phyloP scores from a whole-genome alignment of 75 land plant species.

The Cupressus sempervirens region DNA sequence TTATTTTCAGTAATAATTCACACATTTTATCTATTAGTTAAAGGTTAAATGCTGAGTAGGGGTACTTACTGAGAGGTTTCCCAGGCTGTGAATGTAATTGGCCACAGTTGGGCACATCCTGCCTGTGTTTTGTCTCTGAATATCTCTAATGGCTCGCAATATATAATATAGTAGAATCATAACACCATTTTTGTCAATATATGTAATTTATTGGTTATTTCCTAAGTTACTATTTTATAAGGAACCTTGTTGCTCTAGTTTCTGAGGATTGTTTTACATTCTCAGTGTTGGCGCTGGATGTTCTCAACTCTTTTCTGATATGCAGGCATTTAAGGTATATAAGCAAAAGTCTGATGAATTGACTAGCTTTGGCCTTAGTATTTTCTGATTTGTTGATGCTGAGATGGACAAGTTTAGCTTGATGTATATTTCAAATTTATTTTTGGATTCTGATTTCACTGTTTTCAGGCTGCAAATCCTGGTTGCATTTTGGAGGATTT shows the following conservation, averaged over 20 bases:
- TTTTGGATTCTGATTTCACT: not conserved
- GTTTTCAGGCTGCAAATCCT: constrained; percentile 92
- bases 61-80: not conserved
- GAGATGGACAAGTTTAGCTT: not conserved
- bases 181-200: not conserved
- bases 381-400: not conserved
- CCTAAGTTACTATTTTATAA: not conserved
- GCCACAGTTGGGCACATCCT: not conserved
- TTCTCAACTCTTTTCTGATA: constrained; percentile 96
- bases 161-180: not conserved
- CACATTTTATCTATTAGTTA: not conserved
- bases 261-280: constrained; percentile 3
- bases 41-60: not conserved
- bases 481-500: constrained; percentile 97
- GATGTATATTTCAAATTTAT: not conserved
- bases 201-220: not conserved
- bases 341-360: not conserved
- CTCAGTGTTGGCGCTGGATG: constrained; percentile 97
- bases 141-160: too few relatives aligned
- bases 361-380: not conserved
- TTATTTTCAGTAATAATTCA: not conserved
- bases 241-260: constrained; percentile 1
- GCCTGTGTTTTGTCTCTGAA: too few relatives aligned
- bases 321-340: constrained; percentile 97
- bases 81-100: not conserved